These are phyloP conservation scores for Phialophora tarda DNA, from an alignment of 2,329 filamentous ascomycete species.

Conservation along the genomic window DNA sequence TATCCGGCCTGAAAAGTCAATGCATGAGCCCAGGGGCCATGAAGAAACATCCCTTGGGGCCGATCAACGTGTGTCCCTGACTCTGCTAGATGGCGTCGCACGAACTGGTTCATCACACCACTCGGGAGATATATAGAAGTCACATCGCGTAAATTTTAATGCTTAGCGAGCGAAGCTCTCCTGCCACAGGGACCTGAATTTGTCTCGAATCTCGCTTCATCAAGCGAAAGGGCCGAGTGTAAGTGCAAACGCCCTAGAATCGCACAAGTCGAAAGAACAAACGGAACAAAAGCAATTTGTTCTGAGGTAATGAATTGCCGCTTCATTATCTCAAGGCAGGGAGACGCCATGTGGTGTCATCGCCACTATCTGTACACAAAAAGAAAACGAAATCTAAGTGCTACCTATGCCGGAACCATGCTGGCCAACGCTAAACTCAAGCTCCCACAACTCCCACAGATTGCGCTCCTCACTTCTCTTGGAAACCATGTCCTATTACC, in stretches of 20 bases:
- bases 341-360: constrained; percentile 5
- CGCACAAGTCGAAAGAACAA: neutral
- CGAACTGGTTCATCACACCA: neutral
- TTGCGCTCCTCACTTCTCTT: neutral
- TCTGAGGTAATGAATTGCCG: constrained; percentile 28
- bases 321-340: constrained; percentile 28
- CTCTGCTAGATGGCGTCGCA: neutral
- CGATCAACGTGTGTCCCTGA: neutral
- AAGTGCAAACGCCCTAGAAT: neutral
- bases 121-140: neutral
- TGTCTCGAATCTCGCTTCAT: constrained; percentile 1
- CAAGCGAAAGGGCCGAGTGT: neutral
- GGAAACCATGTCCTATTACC: neutral
- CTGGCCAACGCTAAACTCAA: constrained; percentile 9
- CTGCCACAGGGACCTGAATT: neutral
- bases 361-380: constrained; percentile 23
- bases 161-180: constrained; percentile 1
- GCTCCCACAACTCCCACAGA: neutral
- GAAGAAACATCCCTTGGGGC: neutral
- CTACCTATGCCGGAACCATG: neutral
- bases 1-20: neutral
- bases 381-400: constrained; percentile 32
- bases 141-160: constrained; percentile 10
- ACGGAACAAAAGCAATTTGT: neutral
- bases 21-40: neutral